phyloP scores from a whole-genome alignment of 192 early-diverging fungal species.

The Radiomyces spectabilis region DNA sequence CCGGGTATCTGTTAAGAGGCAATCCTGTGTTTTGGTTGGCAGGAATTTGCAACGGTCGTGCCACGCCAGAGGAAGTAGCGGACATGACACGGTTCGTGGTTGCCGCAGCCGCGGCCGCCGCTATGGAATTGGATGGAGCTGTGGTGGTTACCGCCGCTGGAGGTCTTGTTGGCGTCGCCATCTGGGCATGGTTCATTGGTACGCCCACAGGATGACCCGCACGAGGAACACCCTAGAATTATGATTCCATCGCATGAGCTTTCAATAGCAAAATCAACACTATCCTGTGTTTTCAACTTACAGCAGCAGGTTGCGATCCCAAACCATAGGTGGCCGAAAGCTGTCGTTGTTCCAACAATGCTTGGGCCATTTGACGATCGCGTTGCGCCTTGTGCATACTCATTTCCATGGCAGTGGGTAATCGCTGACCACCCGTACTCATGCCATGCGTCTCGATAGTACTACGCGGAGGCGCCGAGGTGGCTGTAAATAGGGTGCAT shows the following conservation, averaged over 20 bases:
- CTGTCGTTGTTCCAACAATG: constrained; percentile 39
- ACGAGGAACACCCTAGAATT: not conserved
- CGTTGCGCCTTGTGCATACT: constrained; percentile 41
- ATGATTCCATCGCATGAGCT: not conserved
- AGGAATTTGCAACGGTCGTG: constrained; percentile 7
- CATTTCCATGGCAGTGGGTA: constrained; percentile 45
- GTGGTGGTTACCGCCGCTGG: constrained; percentile 22
- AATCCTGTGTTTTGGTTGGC: constrained; percentile 2
- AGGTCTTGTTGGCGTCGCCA: constrained; percentile 25
- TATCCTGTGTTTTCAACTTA: constrained; percentile 5
- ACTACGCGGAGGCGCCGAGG: constrained; percentile 26
- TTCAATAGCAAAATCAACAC: not conserved
- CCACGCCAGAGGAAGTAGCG: not conserved
- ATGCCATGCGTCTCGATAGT: constrained; percentile 34
- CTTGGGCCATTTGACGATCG: constrained; percentile 42
- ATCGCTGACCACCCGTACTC: constrained; percentile 13
- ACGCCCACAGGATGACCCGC: not conserved
- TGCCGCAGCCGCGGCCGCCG: constrained; percentile 24
- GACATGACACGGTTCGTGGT: not conserved
- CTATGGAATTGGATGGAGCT: constrained; percentile 20
- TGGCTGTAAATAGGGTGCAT: constrained; percentile 8
- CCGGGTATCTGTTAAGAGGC: constrained; percentile 17
- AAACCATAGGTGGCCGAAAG: constrained; percentile 35
- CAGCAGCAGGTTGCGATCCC: constrained; percentile 21
- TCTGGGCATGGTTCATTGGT: not conserved